Base-by-base conservation (phyloP, 495 filamentous ascomycete species). In the Pseudomonodictys pantanalensis region DNA sequence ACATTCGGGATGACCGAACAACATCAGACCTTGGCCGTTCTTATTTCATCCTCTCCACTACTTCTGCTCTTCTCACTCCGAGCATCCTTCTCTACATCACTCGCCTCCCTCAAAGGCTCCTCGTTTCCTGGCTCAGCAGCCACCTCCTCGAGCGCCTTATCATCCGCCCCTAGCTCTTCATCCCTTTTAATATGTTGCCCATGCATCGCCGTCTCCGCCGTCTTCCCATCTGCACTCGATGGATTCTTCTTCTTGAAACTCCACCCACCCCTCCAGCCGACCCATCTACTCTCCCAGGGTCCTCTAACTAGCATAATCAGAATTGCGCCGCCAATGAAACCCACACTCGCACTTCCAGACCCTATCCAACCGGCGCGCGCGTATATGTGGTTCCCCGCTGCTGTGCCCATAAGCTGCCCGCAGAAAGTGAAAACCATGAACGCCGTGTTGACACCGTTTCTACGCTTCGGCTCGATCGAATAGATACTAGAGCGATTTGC, bases 391-490 rank as follows among this genome's bases (percentile, higher is more conserved):
- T 88, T 90, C 0, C 89, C 89, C 7, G 83, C 85, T 3, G 84
- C 77, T 0, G 89, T 92, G 0, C 90, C 90, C 57, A 82, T 83
- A 20, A 95, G 70, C 74, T 93, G 89, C 0, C 89, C 89, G 42
- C 79, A 81, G 68, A 92, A 93, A 0, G 79, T 79, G 10, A 77
- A 76, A 2, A 92, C 77, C 89, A 92, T 92, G 65, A 88, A 95
- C 2, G 83, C 85, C 1, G 90, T 93, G 66, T 95, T 95, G 22
- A 92, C 78, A 0, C 90, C 69, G 69, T 91, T 93, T 22, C 87
- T 72, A 2, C 83, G 86, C 59, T 84, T 84, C 1, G 89, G 85
- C 54, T 86, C 83, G 15, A 93, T 81, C 2, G 72, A 74, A 58
- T 90, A 93, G 18, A 95, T 86, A 2, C 83, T 78, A 0, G 77